Base-by-base conservation (phyloP, 1,284 basidiomycete species). In the Puccinia brachypodii region DNA sequence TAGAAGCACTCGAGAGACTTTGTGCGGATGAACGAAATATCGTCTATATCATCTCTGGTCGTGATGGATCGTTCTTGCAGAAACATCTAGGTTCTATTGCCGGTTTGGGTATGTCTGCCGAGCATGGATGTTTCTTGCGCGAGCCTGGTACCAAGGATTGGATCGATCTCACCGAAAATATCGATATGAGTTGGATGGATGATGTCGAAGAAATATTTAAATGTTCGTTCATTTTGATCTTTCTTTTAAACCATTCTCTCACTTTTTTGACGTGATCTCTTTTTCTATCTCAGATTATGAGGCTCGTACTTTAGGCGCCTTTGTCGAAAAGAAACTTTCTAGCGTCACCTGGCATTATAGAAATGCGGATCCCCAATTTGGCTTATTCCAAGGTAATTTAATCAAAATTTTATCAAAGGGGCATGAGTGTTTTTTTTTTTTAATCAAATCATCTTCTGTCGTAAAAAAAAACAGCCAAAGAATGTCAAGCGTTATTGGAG, bases 321-420 rank as follows among this genome's bases (percentile, higher is more conserved):
- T 93, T 84, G 95, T 99, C 83, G 96, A 99, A 89, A 89, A 93
- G 87, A 99, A 99, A 90, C 96, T 96, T 90, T 94, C 93, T 85
- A 93, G 92, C 75, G 94, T 98, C 85, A 98, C 96, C 31, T 99
- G 97, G 96, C 97, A 99, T 88, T 98, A 98, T 88, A 91, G 96
- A 53, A 90, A 91, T 73, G 91, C 90, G 42, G 96, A 99, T 87
- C 96, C 96, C 0, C 94, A 97, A 87, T 99, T 95, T 91, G 96
- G 96, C 31, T 82, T 85, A 66, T 85, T 86, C 83, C 85, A 85
- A 82, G 84, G 84, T 84, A 44, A 28, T 44, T 28, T 33, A 83
- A 83, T 16, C 83, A 84, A 83, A 84, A n/a, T n/a, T n/a, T n/a
- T n/a, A n/a, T n/a, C n/a, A n/a, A n/a, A n/a, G n/a, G n/a, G 76